A percentile compares a stretch with the other conserved stretches of the same genome.
Conservation (phyloP, 2,329 filamentous ascomycete genomes). For the Exophiala calicioides region DNA sequence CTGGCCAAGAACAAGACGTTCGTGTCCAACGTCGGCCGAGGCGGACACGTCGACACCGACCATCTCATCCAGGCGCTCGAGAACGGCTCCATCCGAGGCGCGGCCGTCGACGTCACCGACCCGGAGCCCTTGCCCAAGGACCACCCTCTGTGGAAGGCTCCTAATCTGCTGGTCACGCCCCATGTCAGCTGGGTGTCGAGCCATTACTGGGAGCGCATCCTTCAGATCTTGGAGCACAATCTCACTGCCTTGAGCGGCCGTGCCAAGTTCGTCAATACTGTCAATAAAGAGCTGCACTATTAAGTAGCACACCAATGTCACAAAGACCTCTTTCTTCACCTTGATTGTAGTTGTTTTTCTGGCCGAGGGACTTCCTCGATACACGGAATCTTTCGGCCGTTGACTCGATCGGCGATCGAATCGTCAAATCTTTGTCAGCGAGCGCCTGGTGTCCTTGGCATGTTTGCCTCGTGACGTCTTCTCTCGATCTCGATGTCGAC, state of each 20-base stretch:
- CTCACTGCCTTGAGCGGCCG: conserved; percentile 5
- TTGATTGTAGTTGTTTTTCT: too few relatives aligned
- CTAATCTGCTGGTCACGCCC: conserved; percentile 26
- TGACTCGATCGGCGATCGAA: too few relatives aligned
- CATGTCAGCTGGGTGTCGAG: conserved; percentile 14
- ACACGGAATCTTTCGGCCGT: too few relatives aligned
- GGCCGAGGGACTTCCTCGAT: too few relatives aligned
- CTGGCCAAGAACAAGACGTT: conserved; percentile 39
- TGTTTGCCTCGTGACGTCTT: too few relatives aligned
- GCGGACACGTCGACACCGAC: conserved; percentile 46
- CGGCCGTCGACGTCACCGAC: conserved; percentile 27
- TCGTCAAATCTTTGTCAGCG: too few relatives aligned
- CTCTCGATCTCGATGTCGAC: too few relatives aligned
- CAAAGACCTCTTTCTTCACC: too few relatives aligned
- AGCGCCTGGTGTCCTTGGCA: too few relatives aligned
- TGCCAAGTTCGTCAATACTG: conserved; percentile 5
- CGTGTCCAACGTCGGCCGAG: conserved; percentile 32
- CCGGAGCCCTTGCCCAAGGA: conserved; percentile 24
- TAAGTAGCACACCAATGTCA: too few relatives aligned
- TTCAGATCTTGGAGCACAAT: conserved; percentile 19
- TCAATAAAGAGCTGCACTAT: conserved; percentile 15
- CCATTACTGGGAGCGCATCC: conserved; percentile 8
- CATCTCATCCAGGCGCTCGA: conserved; percentile 22
- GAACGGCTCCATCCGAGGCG: conserved; percentile 20
- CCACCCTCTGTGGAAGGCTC: conserved; percentile 21